A percentile compares a stretch with the other conserved stretches of the same genome.
Evolutionary conservation across 768 basidiomycete species (phyloP).

Genomic region (Gymnopilus junonius): DNA sequence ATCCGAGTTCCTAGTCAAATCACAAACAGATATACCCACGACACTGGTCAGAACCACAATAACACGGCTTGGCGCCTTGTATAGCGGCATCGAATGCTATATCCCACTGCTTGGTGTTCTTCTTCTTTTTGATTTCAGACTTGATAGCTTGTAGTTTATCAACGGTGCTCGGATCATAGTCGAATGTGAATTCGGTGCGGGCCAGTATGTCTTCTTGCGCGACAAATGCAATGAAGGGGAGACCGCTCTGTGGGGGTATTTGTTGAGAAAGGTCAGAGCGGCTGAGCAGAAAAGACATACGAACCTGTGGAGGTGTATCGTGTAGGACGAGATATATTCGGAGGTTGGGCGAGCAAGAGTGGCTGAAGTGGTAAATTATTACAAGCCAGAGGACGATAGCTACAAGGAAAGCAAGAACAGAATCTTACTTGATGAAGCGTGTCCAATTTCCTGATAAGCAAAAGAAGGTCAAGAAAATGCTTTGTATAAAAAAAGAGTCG

Average conservation of each 20-base stretch:
- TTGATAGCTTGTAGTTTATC: background rate
- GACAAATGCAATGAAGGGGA: slow-evolving; percentile 66
- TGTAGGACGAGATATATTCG: slow-evolving; percentile 61
- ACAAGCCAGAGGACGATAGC: background rate
- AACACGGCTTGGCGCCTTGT: slow-evolving; percentile 11
- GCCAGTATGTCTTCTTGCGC: slow-evolving; percentile 52
- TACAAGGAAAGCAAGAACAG: background rate
- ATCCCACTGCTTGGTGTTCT: background rate
- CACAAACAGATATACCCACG: slow-evolving; percentile 9
- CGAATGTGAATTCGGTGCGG: slow-evolving; percentile 61
- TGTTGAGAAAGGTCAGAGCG: background rate
- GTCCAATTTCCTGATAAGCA: slow-evolving; percentile 78
- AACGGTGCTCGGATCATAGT: slow-evolving; percentile 54
- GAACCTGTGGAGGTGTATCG: slow-evolving; percentile 61
- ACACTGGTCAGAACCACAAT: slow-evolving; percentile 17
- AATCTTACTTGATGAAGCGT: slow-evolving; percentile 69
- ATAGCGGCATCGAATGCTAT: slow-evolving; percentile 1
- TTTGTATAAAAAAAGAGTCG: background rate
- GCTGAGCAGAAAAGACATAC: slow-evolving; percentile 14
- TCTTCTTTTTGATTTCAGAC: slow-evolving; percentile 11
- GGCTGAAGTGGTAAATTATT: slow-evolving; percentile 43
- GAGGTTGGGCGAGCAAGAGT: slow-evolving; percentile 69
- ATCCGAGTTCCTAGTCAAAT: background rate
- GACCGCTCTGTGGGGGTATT: slow-evolving; percentile 49
- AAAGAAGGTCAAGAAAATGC: background rate